Base-by-base conservation (phyloP, 1,284 basidiomycete species). In the Amylostereum chailletii region DNA sequence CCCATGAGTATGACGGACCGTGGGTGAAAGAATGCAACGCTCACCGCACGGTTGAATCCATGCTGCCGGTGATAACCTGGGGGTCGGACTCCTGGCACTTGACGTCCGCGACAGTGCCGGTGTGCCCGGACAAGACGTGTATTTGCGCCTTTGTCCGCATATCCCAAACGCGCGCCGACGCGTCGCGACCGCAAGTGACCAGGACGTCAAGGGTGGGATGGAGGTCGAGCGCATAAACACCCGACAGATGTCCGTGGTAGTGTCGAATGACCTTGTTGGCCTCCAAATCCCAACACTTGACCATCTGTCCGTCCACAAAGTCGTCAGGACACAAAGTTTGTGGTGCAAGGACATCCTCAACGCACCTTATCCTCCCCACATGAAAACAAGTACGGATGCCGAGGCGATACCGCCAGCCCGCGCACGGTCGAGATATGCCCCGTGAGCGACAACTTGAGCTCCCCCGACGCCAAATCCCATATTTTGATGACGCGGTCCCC, bases 231-330 rank as follows among this genome's bases (percentile, higher is more conserved):
- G 90, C 75, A 63, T 99, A 99, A 27, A 99, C 94, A 46, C 96
- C 95, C 1, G 94, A 97, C 36, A 96, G 78, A 67, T 99, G 95
- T 1, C 95, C 95, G 63, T 97, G 94, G 65, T 99, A 99, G 66
- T 98, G 94, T 39, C 95, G 79, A 55, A 99, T 98, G 55, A 99
- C 95, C 67, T 97, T 97, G 76, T 99, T 99, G 26, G 90, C 87
- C 69, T 99, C 96, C 48, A 99, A 70, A 63, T 99, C 95, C 96
- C 96, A 99, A 62, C 96, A 99, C 72, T 98, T 99, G 42, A 99
- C 94, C 91, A 96, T 96, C 90, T 93, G 19, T 19, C 19, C 19
- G 19, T 19, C 19, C 19, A 11, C 31, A 45, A 26, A 2, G 30
- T 34, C 41, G 7, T 26, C 47, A 2, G 36, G 40, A 38, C 31